A percentile compares a stretch with the other conserved stretches of the same genome.
phyloP scores from a whole-genome alignment of 208 protist genomes.

The Plasmodiophora brassicae region DNA sequence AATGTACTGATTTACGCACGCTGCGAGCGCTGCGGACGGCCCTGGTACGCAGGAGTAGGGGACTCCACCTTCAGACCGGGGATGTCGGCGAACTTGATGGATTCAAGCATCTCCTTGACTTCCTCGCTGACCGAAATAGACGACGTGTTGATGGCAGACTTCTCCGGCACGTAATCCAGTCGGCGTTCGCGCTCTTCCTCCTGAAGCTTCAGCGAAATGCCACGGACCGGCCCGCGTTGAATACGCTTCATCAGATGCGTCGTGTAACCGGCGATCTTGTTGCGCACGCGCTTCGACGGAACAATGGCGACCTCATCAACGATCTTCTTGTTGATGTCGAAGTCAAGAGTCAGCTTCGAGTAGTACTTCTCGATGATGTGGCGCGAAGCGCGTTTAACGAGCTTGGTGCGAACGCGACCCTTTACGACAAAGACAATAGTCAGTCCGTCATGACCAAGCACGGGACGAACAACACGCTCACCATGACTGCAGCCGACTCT shows the following conservation, averaged over 20 bases:
- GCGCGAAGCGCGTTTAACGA: constrained; percentile 97
- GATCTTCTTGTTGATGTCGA: constrained; percentile 97
- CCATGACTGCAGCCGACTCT: too few species aligned
- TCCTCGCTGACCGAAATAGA: constrained; percentile 47
- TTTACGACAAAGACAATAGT: too few species aligned
- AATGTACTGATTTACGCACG: too few species aligned
- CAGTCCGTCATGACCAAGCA: too few species aligned
- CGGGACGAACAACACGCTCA: too few species aligned
- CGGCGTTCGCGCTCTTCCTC: constrained; percentile 99
- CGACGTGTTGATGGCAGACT: constrained; percentile 66
- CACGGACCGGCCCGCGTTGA: constrained; percentile 91
- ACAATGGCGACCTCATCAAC: constrained; percentile 94
- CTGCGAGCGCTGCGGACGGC: too few species aligned
- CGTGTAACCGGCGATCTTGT: constrained; percentile 99
- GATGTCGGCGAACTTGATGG: constrained; percentile 45
- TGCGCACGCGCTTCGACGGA: constrained; percentile 97
- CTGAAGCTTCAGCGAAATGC: constrained; percentile 99
- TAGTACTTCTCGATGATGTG: constrained; percentile 99
- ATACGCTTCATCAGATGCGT: constrained; percentile 69
- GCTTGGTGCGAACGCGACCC: constrained; percentile 99
- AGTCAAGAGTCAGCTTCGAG: constrained; percentile 94
- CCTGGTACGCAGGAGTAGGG: too few species aligned
- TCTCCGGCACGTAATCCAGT: constrained; percentile 97
- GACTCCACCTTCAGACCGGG: too few species aligned
- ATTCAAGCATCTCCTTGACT: constrained; percentile 50